Conservation (phyloP, 176 grass and related monocot species). For the Ananas comosus region DNA sequence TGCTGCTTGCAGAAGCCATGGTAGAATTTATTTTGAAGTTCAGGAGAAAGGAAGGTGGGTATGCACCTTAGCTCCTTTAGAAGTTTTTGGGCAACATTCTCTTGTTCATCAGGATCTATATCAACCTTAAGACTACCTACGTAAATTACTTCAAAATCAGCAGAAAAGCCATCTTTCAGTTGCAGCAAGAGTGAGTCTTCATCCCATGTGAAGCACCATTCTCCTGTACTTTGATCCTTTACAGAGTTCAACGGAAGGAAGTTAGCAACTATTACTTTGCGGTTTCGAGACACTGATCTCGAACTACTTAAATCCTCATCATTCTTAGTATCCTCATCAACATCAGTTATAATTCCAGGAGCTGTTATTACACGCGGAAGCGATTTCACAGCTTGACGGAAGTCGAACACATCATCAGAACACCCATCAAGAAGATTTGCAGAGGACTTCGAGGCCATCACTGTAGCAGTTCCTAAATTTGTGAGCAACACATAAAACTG, state of each 20-base stretch:
- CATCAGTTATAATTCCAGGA: constrained; percentile 50
- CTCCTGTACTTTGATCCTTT: constrained; percentile 58
- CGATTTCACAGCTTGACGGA: constrained; percentile 43
- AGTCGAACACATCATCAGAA: constrained; percentile 38
- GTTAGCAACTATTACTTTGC: constrained; percentile 90
- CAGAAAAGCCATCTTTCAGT: constrained; percentile 66
- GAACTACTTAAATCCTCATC: constrained; percentile 51
- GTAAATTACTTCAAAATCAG: constrained; percentile 61
- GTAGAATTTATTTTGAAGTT: constrained; percentile 64
- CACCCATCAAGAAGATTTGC: constrained; percentile 63
- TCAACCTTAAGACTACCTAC: constrained; percentile 81
- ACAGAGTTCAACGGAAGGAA: constrained; percentile 69
- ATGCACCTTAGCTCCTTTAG: constrained; percentile 57
- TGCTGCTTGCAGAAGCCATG: constrained; percentile 95
- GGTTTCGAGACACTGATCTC: constrained; percentile 22
- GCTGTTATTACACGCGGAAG: constrained; percentile 50
- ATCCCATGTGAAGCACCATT: constrained; percentile 64
- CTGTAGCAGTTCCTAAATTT: not conserved
- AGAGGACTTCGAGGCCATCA: constrained; percentile 80
- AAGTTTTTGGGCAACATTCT: constrained; percentile 52
- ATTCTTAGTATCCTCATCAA: constrained; percentile 44
- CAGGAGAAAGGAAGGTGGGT: constrained; percentile 56
- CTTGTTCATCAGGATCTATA: constrained; percentile 59
- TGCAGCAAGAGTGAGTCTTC: constrained; percentile 79
- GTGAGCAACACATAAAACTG: not conserved